Evolutionary conservation across 164 flowering plant species (phyloP), one percentile per base, ranked within the genome.

Genomic region (Kingdonia uniflora): DNA sequence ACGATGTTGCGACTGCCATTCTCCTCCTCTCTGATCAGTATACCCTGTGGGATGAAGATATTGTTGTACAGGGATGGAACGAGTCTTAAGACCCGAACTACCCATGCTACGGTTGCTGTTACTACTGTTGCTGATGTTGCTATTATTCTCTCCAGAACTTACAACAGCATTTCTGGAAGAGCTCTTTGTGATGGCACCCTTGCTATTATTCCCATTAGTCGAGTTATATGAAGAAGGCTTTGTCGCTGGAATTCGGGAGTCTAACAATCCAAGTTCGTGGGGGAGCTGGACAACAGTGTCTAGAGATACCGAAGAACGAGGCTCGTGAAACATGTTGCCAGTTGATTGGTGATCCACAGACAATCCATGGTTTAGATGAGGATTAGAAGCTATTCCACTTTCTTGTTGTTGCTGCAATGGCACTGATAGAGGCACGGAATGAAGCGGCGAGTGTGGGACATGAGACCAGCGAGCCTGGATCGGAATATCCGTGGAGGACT

Each of bases 401-500:
- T 82, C 88, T 12, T 65, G 52, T 54, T 63, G 94, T 42, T 74
- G 84, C 62, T 71, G 86, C 66, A 72, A 56, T 48, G 83, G 82
- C 76, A 77, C 55, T 24, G 87, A 70, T 10, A 61, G 54, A 22
- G 95, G 76, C 33, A 75, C 63, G 15, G 92, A 57, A 51, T 73
- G 90, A 60, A 82, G 69, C 33, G 82, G 67, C 12, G 82, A 40
- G 47, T 82, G 64, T 49, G 90, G 76, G 54, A 85, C 65, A 63
- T 71, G 85, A 10, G 94, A 64, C 95, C 97, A 86, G 6, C 76
- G 76, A 63, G 81, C 74, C 64, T 78, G 90, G 48, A 72, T 74
- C 22, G 97, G 60, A 62, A 80, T 57, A 26, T 84, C 97, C 14
- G 76, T 49, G 50, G 92, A 69, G 42, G 90, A 64, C 87, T 82